Evolutionary conservation across 2,329 filamentous ascomycete genomes (phyloP).

Genomic region (Exophiala dermatitidis): DNA sequence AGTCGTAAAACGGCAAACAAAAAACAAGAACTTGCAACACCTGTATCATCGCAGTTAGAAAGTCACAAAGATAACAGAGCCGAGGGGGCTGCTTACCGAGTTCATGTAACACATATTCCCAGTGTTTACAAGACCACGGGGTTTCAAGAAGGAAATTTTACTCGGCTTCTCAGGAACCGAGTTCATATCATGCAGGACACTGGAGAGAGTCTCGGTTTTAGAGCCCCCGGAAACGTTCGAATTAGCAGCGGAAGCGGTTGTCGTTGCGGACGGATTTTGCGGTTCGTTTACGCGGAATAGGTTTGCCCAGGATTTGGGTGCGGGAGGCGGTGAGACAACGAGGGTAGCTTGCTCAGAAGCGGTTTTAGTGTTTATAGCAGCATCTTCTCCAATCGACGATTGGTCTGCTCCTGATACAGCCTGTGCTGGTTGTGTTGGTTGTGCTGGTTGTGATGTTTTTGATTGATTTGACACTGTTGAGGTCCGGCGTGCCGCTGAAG

Average conservation of each 20-base stretch:
- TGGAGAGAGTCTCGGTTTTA: conserved; percentile 57
- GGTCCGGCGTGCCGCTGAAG: conserved; percentile 32
- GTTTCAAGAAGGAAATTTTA: conserved; percentile 77
- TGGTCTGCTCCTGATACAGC: too few relatives aligned
- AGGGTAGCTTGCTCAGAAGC: conserved; percentile 34
- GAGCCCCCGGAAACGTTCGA: conserved; percentile 36
- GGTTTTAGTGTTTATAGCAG: conserved; percentile 1
- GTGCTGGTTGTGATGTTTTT: conserved; percentile 28
- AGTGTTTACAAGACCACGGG: conserved; percentile 87
- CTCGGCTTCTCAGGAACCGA: conserved; percentile 49
- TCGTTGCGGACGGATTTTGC: conserved; percentile 29
- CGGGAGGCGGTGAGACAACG: conserved; percentile 37
- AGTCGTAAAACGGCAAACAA: conserved; percentile 89
- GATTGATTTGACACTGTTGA: conserved; percentile 32
- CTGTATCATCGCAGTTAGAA: conserved; percentile 39
- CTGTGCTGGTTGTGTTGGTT: conserved; percentile 1
- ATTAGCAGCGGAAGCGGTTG: conserved; percentile 19
- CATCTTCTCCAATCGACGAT: not conserved
- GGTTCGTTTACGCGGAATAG: conserved; percentile 51
- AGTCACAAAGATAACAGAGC: not conserved
- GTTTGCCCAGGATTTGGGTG: conserved; percentile 63
- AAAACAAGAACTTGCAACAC: conserved; percentile 93
- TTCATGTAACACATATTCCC: conserved; percentile 99
- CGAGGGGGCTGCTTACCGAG: conserved; percentile 57
- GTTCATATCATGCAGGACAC: conserved; percentile 68